Evolutionary conservation across 148 eudicot genomes (phyloP).

Genomic region (Fagopyrum homotropicum): DNA sequence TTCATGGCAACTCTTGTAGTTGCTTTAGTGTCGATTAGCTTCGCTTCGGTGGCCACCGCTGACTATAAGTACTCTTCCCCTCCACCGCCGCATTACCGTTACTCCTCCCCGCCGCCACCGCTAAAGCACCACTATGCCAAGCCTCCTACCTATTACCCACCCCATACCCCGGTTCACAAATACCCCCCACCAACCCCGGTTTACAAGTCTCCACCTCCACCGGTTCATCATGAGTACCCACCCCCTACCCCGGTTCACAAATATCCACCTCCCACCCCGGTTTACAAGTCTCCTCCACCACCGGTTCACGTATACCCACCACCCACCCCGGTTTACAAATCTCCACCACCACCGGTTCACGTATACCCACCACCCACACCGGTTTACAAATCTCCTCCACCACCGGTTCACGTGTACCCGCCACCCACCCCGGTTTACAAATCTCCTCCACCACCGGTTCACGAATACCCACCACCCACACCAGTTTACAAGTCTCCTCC

Average conservation of each 20-base stretch:
- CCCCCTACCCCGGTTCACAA: slow-evolving; percentile 11
- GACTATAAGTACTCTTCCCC: slow-evolving; percentile 4
- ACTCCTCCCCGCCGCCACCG: background rate
- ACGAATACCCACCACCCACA: slow-evolving; percentile 2
- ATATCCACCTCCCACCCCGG: background rate
- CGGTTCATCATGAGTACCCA: slow-evolving; percentile 16
- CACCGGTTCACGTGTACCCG: background rate
- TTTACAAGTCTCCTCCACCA: slow-evolving; percentile 2
- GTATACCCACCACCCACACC: background rate
- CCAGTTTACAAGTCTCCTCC: slow-evolving; percentile 19
- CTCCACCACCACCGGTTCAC: background rate
- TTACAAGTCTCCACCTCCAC: slow-evolving; percentile 16
- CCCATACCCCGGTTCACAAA: slow-evolving; percentile 17
- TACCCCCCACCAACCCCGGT: slow-evolving; percentile 21
- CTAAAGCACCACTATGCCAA: no score
- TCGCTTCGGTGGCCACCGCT: background rate
- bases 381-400: background rate
- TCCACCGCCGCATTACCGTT: background rate
- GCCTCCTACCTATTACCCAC: slow-evolving; percentile 7
- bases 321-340: slow-evolving; percentile 9
- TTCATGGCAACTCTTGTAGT: background rate
- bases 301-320: slow-evolving; percentile 5
- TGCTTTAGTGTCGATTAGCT: background rate
- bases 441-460: background rate
- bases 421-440: background rate